Base-by-base conservation (phyloP, 139 green algal genomes). In the Cymbomonas tetramitiformis region DNA sequence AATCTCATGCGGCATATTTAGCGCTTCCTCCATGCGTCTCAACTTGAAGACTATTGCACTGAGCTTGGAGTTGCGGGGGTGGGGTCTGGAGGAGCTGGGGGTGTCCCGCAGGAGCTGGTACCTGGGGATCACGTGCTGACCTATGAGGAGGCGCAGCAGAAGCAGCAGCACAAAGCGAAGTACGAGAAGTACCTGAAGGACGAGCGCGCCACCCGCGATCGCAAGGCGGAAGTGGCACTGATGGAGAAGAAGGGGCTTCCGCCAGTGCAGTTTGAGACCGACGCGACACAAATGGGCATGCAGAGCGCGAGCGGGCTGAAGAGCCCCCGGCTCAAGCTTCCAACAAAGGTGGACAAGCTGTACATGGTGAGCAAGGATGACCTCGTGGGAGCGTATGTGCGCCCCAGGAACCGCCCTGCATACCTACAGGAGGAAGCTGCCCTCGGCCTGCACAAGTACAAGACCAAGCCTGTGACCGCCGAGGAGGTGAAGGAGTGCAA, bases 401-500 rank as follows among this genome's bases (percentile, higher is more conserved):
- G 56, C 9, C 56, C 56, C 19, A 19, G 31, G 10, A 55, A 56
- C 10, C 21, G 38, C 23, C 15, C 43, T 8, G 21, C 38, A 9
- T 30, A 33, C n/a, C 4, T 39, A 10, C 43, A 49, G 19, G 56
- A 64, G 40, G 39, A 56, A 29, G 39, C 25, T 3, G 26, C 26
- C 43, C 56, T 56, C 3, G 9, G 6, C 21, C 43, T 54, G 40
- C 10, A 15, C 9, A 64, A 64, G 40, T 36, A 30, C 28, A 52
- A 56, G 41, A 12, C 3, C 9, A 31, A 44, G 38, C 43, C 56
- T 9, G 26, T 4, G 12, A 58, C 51, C 3, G 26, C 28, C 3
- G 7, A 5, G 38, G 39, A 64, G 56, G 24, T 47, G 38, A 57
- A 57, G 40, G 40, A 64, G 40, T 64, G 56, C 56, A 7, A 4